These are phyloP conservation scores for Fusarium odoratissimum DNA, from an alignment of 2,329 filamentous ascomycete species.

Conservation along the genomic window DNA sequence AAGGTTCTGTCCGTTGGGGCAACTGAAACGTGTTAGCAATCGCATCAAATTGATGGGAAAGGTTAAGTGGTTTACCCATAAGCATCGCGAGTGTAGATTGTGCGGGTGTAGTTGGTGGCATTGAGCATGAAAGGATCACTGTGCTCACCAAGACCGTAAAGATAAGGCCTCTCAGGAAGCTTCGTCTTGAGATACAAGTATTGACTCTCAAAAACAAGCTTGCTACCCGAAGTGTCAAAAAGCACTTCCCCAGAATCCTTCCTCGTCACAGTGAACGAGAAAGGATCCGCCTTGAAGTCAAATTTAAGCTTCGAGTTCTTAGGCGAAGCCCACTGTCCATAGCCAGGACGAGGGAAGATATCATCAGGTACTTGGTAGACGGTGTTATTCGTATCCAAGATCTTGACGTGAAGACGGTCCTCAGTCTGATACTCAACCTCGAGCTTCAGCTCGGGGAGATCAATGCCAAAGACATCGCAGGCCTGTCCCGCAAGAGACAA, in stretches of 20 bases:
- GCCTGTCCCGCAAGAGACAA: conserved; percentile 75
- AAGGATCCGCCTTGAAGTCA: conserved; percentile 61
- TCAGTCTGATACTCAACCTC: conserved; percentile 61
- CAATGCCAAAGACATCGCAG: conserved; percentile 83
- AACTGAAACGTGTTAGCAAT: conserved; percentile 24
- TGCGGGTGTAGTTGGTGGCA: conserved; percentile 70
- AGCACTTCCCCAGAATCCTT: conserved; percentile 60
- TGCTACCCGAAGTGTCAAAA: conserved; percentile 76
- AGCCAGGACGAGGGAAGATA: conserved; percentile 68
- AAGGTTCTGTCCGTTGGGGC: conserved; percentile 72
- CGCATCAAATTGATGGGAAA: fast-evolving
- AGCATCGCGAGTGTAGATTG: conserved; percentile 69
- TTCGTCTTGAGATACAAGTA: conserved; percentile 79
- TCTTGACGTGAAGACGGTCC: conserved; percentile 76
- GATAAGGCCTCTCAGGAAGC: conserved; percentile 73
- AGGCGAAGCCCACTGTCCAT: conserved; percentile 35
- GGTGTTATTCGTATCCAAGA: conserved; percentile 74
- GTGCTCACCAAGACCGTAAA: conserved; percentile 86
- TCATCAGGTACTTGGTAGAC: conserved; percentile 81
- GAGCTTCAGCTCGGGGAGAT: conserved; percentile 74
- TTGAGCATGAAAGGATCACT: conserved; percentile 76
- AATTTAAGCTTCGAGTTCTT: conserved; percentile 60
- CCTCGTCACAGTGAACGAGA: conserved; percentile 72
- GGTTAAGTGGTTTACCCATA: conserved; percentile 53
- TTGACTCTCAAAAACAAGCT: conserved; percentile 80